Conservation (phyloP, 495 filamentous ascomycete genomes). For the Hypoxylon lienhwacheense region DNA sequence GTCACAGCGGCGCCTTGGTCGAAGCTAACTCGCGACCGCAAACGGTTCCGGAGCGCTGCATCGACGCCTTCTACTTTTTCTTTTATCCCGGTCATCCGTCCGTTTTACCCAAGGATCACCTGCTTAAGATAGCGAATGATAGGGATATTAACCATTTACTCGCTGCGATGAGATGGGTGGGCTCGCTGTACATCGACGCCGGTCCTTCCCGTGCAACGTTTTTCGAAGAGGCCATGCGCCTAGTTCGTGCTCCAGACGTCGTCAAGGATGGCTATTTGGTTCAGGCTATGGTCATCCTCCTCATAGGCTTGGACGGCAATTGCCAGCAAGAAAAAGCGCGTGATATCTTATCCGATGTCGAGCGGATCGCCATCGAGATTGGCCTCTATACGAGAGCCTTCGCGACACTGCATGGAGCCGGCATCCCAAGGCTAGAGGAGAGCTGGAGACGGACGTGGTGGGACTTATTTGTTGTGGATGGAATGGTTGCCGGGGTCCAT, state of each 20-base stretch:
- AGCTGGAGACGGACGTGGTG: constrained; percentile 88
- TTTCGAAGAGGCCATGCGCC: constrained; percentile 60
- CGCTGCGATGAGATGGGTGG: constrained; percentile 70
- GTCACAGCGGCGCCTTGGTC: constrained; percentile 37
- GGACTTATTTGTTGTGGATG: constrained; percentile 83
- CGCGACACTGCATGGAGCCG: constrained; percentile 49
- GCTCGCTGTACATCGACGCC: constrained; percentile 61
- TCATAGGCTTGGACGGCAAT: constrained; percentile 75
- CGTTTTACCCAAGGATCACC: constrained; percentile 53
- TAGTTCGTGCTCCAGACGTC: constrained; percentile 52
- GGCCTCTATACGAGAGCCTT: constrained; percentile 67
- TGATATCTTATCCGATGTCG: constrained; percentile 65
- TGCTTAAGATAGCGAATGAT: constrained; percentile 50
- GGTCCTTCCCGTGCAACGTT: constrained; percentile 54
- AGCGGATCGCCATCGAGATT: constrained; percentile 71
- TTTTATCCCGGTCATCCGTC: constrained; percentile 75
- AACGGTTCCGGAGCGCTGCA: constrained; percentile 51
- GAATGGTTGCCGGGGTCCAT: constrained; percentile 62
- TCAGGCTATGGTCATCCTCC: constrained; percentile 74
- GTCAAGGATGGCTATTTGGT: constrained; percentile 67
- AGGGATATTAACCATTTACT: constrained; percentile 48
- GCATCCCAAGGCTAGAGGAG: constrained; percentile 60
- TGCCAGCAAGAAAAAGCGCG: constrained; percentile 68
- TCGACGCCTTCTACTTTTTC: constrained; percentile 61
- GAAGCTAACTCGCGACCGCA: constrained; percentile 36